Evolutionary conservation across 352 stramenopile species (phyloP).

Genomic region (Phytophthora macrochlamydospora): DNA sequence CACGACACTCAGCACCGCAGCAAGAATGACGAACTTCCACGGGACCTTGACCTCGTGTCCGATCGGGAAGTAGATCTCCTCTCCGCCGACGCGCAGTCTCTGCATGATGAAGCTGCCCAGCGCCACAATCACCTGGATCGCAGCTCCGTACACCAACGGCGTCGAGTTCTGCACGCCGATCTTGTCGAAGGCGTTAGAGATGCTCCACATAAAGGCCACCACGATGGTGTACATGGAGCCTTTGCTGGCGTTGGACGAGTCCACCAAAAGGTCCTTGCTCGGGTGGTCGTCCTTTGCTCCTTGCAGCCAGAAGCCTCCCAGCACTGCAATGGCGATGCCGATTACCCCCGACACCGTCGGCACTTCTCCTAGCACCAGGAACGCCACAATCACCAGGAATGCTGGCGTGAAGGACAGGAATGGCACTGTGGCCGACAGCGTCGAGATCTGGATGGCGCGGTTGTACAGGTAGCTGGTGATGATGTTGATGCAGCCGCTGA

Average conservation of each 20-base stretch:
- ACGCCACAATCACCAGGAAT: slow-evolving; percentile 77
- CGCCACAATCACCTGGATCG: slow-evolving; percentile 76
- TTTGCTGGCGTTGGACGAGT: slow-evolving; percentile 66
- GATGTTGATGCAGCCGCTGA: slow-evolving; percentile 82
- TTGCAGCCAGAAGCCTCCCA: slow-evolving; percentile 81
- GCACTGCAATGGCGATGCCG: slow-evolving; percentile 70
- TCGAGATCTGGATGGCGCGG: slow-evolving; percentile 84
- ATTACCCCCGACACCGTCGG: slow-evolving; percentile 63
- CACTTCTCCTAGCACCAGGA: slow-evolving; percentile 78
- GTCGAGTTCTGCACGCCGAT: slow-evolving; percentile 85
- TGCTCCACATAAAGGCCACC: slow-evolving; percentile 83
- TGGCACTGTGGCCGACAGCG: slow-evolving; percentile 73
- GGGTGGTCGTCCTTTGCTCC: slow-evolving; percentile 48
- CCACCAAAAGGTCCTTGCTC: slow-evolving; percentile 67
- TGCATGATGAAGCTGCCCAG: slow-evolving; percentile 65
- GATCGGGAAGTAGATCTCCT: slow-evolving; percentile 69
- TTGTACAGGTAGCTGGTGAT: slow-evolving; percentile 87
- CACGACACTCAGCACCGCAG: slow-evolving; percentile 72
- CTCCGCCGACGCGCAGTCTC: slow-evolving; percentile 55
- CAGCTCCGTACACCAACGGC: slow-evolving; percentile 69
- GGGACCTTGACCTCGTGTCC: slow-evolving; percentile 63
- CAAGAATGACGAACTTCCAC: slow-evolving; percentile 73
- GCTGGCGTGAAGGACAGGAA: slow-evolving; percentile 83
- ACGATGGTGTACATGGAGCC: slow-evolving; percentile 85
- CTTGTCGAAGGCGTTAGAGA: slow-evolving; percentile 86